Conservation (phyloP, 192 early-diverging fungal species). For the Backusella liffmaniae region DNA sequence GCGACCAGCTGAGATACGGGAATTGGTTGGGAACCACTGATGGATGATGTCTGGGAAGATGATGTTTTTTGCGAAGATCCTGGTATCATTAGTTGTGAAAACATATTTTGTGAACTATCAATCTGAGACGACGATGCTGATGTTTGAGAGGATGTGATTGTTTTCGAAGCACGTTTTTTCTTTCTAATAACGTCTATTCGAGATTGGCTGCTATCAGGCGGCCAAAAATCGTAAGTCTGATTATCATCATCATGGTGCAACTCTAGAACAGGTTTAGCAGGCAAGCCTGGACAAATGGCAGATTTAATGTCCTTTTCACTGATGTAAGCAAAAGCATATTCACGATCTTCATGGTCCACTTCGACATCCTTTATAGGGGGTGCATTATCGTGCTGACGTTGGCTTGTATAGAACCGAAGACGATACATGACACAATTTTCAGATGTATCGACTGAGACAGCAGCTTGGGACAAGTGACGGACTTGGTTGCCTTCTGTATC, state of each 20-base stretch:
- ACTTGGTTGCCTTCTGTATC: slow-evolving; percentile 6
- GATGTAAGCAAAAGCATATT: not conserved
- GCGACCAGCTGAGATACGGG: not conserved
- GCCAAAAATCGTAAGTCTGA: not conserved
- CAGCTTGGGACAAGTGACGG: not conserved
- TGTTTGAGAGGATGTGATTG: not conserved
- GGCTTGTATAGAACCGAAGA: not conserved
- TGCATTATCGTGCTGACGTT: not conserved
- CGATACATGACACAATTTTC: not conserved
- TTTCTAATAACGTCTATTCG: not conserved
- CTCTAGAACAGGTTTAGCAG: not conserved
- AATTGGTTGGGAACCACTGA: not conserved
- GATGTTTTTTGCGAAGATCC: not conserved
- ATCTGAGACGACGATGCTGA: not conserved
- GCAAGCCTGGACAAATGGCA: not conserved
- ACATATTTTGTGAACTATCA: not conserved
- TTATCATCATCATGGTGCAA: not conserved
- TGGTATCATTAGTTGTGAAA: not conserved
- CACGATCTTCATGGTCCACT: not conserved
- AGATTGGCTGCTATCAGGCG: not conserved
- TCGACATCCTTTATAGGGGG: not conserved
- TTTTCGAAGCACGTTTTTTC: not conserved
- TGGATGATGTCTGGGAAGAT: not conserved
- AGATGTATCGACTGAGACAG: slow-evolving; percentile 7
- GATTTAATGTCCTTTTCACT: not conserved